Conservation (phyloP, 2,329 filamentous ascomycete species). For the Pyricularia grisea region DNA sequence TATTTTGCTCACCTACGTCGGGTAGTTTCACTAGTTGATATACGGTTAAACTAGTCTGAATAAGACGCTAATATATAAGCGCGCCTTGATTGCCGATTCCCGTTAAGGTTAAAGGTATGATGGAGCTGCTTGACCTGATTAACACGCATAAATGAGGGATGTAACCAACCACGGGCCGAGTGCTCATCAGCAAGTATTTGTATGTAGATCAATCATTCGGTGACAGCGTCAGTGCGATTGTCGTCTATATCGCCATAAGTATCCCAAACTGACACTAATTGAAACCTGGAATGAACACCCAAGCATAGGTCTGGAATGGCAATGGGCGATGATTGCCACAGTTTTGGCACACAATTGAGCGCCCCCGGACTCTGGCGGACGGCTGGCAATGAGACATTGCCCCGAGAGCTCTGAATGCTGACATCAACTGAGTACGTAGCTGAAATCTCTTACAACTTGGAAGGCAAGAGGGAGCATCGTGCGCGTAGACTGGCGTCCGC, state of each 20-base stretch:
- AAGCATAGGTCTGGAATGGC: neutral
- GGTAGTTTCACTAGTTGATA: neutral
- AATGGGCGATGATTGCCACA: neutral
- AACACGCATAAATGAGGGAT: neutral
- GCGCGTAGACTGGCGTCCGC: neutral
- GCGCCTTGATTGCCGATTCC: neutral
- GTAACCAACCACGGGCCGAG: neutral
- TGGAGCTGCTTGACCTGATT: neutral
- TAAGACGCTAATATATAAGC: neutral
- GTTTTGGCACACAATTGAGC: neutral
- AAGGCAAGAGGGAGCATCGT: neutral
- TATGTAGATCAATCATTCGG: neutral
- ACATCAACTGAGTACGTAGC: neutral
- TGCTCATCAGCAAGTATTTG: neutral
- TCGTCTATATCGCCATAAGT: neutral
- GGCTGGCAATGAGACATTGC: neutral
- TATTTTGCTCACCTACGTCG: no score
- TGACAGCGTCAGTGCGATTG: neutral
- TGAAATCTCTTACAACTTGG: neutral
- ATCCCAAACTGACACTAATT: neutral
- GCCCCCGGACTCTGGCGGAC: neutral
- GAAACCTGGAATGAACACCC: neutral
- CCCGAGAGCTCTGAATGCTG: neutral
- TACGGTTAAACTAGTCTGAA: neutral
- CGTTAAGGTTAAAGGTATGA: neutral